Evolutionary conservation across 441 rosid genomes (phyloP), one percentile per base, ranked within the genome.

Genomic region (Lepidium campestre): DNA sequence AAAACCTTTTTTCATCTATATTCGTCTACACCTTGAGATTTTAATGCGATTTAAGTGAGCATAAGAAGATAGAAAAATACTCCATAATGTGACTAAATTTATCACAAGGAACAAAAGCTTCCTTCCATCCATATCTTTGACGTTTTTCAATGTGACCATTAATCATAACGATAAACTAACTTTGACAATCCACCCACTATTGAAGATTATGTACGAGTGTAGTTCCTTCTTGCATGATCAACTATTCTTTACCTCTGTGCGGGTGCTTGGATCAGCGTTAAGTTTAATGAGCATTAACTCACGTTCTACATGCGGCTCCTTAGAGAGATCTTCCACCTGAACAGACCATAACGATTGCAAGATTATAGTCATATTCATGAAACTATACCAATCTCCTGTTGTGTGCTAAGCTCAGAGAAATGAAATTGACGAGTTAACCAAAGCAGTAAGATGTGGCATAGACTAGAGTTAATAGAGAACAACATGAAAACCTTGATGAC

Each of bases 281-380:
- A 91, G 85, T 80, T 91, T 91, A 57, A 89, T 71, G 46, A 91
- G 92, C 97, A 93, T 88, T 44, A 93, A 77, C 66, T 93, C 98
- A 36, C 98, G 90, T 79, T 93, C 98, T 17, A 93, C 97, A 74
- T 90, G 98, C 18, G 98, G 89, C 79, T 90, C 95, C 71, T 53
- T 85, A 14, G 98, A 93, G 62, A 93, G 71, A 78, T 93, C 98
- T 71, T 90, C 90, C 71, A 90, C 98, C 97, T 88, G 74, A 40
- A 45, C 47, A 48, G 10, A 39, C 62, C 22, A 71, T 15, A 74
- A 77, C 13, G 57, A 72, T 44, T 57, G 53, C 20, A 59, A 25
- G 17, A 36, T 57, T 41, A 68, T 27, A 50, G 49, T 27, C 70
- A 57, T 15, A 35, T 27, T 36, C 31, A 63, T 63, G n/a, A 62